phyloP scores from a whole-genome alignment of 2,329 filamentous ascomycete species.

The Epichloe scottii region DNA sequence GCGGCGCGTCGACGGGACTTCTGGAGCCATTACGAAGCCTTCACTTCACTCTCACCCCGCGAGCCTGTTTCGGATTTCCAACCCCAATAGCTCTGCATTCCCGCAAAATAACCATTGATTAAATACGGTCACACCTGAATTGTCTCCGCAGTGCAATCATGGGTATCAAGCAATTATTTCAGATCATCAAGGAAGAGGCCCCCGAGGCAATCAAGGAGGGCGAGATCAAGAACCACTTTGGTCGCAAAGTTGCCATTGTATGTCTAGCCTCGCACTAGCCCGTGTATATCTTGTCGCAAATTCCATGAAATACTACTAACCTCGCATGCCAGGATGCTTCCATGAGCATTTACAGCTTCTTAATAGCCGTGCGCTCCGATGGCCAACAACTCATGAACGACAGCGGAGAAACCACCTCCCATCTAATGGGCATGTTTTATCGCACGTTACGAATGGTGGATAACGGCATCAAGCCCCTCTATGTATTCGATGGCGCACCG shows the following conservation, averaged over 20 bases:
- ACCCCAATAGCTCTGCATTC: not conserved
- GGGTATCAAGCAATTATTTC: slow-evolving; percentile 63
- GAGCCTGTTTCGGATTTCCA: not conserved
- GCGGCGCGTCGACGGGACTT: not conserved
- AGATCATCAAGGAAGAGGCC: slow-evolving; percentile 80
- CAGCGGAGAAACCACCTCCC: slow-evolving; percentile 89
- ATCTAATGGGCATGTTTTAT: slow-evolving; percentile 99
- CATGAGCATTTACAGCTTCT: slow-evolving; percentile 98
- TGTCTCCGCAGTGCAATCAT: slow-evolving; percentile 24
- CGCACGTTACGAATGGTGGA: slow-evolving; percentile 95
- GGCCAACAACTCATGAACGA: slow-evolving; percentile 95
- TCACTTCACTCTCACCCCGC: not conserved
- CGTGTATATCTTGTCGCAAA: not conserved
- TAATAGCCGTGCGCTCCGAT: slow-evolving; percentile 92
- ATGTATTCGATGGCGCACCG: slow-evolving; percentile 93
- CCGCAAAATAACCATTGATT: not conserved
- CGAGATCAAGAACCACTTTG: slow-evolving; percentile 98
- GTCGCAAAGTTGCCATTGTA: slow-evolving; percentile 95
- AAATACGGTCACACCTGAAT: not conserved
- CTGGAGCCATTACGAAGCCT: not conserved
- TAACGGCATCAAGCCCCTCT: slow-evolving; percentile 96
- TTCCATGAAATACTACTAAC: not conserved
- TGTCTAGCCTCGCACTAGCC: slow-evolving; percentile 18
- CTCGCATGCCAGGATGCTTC: slow-evolving; percentile 37
- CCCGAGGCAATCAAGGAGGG: slow-evolving; percentile 93